A percentile compares a stretch with the other conserved stretches of the same genome.
Conservation (phyloP, 1,284 basidiomycete genomes). For the Cerrena zonata region DNA sequence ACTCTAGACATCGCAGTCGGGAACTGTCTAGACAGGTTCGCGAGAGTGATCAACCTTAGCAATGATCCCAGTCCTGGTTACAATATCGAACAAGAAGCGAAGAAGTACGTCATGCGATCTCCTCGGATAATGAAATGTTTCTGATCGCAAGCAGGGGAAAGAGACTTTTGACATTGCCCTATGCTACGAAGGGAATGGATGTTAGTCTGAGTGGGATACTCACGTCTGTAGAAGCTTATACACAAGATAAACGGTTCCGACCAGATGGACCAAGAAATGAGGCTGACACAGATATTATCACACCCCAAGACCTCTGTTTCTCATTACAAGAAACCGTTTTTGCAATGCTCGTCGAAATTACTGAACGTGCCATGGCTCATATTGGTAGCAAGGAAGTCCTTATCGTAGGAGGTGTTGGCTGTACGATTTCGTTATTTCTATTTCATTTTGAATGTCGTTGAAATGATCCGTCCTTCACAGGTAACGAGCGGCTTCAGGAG, state of each 20-base stretch:
- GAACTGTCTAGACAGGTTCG: slow-evolving; percentile 96
- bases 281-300: slow-evolving; percentile 71
- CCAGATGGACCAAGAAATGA: slow-evolving; percentile 34
- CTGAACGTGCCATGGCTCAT: slow-evolving; percentile 98
- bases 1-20: slow-evolving; percentile 98
- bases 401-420: slow-evolving; percentile 98
- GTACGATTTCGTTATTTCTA: slow-evolving; percentile 46
- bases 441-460: not conserved
- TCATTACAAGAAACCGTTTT: slow-evolving; percentile 96
- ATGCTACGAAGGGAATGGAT: slow-evolving; percentile 99
- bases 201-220: slow-evolving; percentile 91
- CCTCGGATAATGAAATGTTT: not conserved
- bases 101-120: slow-evolving; percentile 50
- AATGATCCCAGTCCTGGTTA: slow-evolving; percentile 98
- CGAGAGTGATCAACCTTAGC: slow-evolving; percentile 88
- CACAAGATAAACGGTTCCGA: slow-evolving; percentile 70
- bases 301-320: slow-evolving; percentile 92
- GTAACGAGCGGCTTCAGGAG: slow-evolving; percentile 86
- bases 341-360: slow-evolving; percentile 99
- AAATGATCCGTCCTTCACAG: slow-evolving; percentile 34
- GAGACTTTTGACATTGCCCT: slow-evolving; percentile 80
- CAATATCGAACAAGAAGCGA: slow-evolving; percentile 95
- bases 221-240: slow-evolving; percentile 85
- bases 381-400: slow-evolving; percentile 93
- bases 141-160: slow-evolving; percentile 45